A percentile compares a stretch with the other conserved stretches of the same genome.
phyloP scores from a whole-genome alignment of 2,329 filamentous ascomycete genomes.

The Emericellopsis cladophorae region DNA sequence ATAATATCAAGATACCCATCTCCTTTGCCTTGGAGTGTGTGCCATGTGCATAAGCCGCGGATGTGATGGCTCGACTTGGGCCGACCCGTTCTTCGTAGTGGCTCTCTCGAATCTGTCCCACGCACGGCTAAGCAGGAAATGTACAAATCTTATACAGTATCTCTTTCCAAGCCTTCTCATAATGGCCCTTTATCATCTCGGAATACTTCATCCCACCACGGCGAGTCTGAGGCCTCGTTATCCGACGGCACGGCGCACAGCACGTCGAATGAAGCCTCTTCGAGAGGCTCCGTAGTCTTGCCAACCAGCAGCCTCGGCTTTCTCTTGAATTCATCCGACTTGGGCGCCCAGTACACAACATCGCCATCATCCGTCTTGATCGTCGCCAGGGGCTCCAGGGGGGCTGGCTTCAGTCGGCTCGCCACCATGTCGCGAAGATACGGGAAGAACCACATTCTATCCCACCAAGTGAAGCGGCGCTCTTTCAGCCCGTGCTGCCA shows the following conservation, averaged over 20 bases:
- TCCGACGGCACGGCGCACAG: not conserved
- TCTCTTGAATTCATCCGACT: constrained; percentile 1
- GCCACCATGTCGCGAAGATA: constrained; percentile 7
- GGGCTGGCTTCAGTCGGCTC: not conserved
- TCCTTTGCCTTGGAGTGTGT: too few relatives aligned
- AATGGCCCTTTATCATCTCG: not conserved
- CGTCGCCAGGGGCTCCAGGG: not conserved
- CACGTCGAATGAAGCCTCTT: not conserved
- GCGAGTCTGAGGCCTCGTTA: not conserved
- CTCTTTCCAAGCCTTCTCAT: not conserved
- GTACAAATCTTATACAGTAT: too few relatives aligned
- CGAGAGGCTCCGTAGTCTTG: not conserved
- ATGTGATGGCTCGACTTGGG: too few relatives aligned
- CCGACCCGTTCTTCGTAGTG: too few relatives aligned
- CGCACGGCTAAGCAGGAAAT: too few relatives aligned
- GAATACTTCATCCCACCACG: constrained; percentile 1
- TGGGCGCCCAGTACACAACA: not conserved
- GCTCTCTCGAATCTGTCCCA: too few relatives aligned
- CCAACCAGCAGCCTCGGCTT: not conserved
- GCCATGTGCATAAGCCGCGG: too few relatives aligned
- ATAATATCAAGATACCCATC: too few relatives aligned
- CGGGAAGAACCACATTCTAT: constrained; percentile 10
- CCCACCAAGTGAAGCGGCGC: constrained; percentile 10
- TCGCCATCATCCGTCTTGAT: not conserved
- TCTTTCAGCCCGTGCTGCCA: constrained; percentile 8